Percentiles rank a stretch among this genome's conserved stretches.
Evolutionary conservation across 2,329 filamentous ascomycete genomes (phyloP).

Genomic region (Huntiella omanensis): DNA sequence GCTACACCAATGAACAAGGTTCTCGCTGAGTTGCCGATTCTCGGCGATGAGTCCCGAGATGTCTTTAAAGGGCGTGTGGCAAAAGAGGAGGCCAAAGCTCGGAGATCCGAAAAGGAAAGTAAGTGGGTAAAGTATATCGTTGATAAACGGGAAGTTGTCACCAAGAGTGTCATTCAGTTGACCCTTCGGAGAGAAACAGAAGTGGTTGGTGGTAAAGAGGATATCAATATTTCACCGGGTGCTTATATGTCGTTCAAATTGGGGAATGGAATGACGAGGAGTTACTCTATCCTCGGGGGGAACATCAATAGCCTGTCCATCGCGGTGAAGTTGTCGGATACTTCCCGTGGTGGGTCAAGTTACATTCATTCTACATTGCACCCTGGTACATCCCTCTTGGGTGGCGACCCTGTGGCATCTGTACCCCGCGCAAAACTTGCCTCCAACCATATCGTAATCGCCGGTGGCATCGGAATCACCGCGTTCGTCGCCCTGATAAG

Average conservation of each 20-base stretch:
- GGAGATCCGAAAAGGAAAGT: slow-evolving; percentile 15
- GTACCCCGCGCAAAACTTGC: slow-evolving; percentile 27
- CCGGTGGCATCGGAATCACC: slow-evolving; percentile 46
- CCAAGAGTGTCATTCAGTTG: slow-evolving; percentile 30
- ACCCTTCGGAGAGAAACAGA: slow-evolving; percentile 24
- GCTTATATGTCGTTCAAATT: slow-evolving; percentile 39
- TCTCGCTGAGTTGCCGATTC: slow-evolving; percentile 29
- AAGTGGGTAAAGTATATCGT: slow-evolving; percentile 29
- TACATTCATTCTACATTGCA: slow-evolving; percentile 32
- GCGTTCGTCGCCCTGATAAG: slow-evolving; percentile 37
- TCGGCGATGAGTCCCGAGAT: slow-evolving; percentile 29
- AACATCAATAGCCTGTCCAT: slow-evolving; percentile 32
- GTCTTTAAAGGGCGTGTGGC: slow-evolving; percentile 33
- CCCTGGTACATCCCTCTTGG: slow-evolving; percentile 26
- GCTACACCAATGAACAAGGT: slow-evolving; percentile 30
- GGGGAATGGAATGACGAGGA: slow-evolving; percentile 34
- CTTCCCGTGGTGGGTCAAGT: slow-evolving; percentile 40
- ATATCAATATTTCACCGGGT: slow-evolving; percentile 20
- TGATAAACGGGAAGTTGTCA: slow-evolving; percentile 31
- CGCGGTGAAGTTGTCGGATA: slow-evolving; percentile 34
- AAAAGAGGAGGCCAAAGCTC: slow-evolving; percentile 21
- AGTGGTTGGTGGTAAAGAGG: slow-evolving; percentile 11
- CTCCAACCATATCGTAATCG: slow-evolving; percentile 43
- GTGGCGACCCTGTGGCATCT: slow-evolving; percentile 32
- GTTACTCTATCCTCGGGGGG: slow-evolving; percentile 40